Percentiles rank a stretch among this genome's conserved stretches.
These are phyloP conservation scores for Aureobasidium sp. DNA, from an alignment of 2,329 filamentous ascomycete genomes.

Conservation along the genomic window DNA sequence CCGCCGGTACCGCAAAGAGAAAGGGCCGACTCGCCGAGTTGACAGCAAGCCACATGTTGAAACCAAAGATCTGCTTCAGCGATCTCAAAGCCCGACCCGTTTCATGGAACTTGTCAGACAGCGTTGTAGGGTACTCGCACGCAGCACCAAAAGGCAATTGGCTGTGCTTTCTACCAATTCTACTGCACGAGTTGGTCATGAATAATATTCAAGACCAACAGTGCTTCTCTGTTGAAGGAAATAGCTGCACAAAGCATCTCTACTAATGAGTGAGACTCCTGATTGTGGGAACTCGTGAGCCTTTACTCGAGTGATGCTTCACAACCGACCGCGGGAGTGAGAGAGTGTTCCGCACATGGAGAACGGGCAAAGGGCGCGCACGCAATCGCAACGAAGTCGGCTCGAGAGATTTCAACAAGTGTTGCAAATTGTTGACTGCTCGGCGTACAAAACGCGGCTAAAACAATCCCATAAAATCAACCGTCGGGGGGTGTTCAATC, in stretches of 20 bases:
- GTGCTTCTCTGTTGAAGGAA: too few relatives aligned
- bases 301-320: too few relatives aligned
- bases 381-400: constrained; percentile 2
- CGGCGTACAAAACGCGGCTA: constrained; percentile 1
- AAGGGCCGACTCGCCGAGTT: not conserved
- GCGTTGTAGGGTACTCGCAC: not conserved
- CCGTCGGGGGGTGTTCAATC: not conserved
- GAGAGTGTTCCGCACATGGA: not conserved
- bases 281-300: too few relatives aligned
- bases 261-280: not conserved
- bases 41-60: constrained; percentile 4
- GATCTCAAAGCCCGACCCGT: not conserved
- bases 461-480: not conserved
- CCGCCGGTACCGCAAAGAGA: not conserved
- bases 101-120: not conserved
- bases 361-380: not conserved
- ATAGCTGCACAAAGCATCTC: not conserved
- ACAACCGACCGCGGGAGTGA: not conserved
- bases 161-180: not conserved
- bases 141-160: not conserved
- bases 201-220: too few relatives aligned
- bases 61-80: not conserved
- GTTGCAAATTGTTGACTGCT: not conserved
- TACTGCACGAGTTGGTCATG: too few relatives aligned
- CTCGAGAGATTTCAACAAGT: not conserved